Percentiles rank a stretch among this genome's conserved stretches.
Evolutionary conservation across 352 stramenopile species (phyloP).

Genomic region (Globisporangium paroecandrum): DNA sequence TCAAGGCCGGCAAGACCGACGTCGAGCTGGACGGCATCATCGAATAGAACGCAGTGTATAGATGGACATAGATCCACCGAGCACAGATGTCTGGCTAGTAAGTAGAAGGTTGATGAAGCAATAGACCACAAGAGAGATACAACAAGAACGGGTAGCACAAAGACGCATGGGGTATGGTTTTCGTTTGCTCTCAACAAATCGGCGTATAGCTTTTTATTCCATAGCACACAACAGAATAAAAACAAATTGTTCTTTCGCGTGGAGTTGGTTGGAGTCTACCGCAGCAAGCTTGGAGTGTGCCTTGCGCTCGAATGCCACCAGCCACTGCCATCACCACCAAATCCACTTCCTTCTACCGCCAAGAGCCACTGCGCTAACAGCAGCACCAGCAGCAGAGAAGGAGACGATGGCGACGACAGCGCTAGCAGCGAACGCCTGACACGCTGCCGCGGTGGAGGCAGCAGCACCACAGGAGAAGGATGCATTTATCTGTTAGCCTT

Average conservation of each 20-base stretch:
- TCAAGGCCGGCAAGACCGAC: slow-evolving; percentile 59
- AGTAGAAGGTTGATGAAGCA: not conserved
- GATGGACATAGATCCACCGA: not conserved
- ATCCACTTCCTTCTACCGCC: too few species aligned
- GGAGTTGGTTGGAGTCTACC: slow-evolving; percentile 22
- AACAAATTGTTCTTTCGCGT: slow-evolving; percentile 18
- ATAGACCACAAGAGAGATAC: not conserved
- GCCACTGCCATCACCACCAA: not conserved
- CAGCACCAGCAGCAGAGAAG: not conserved
- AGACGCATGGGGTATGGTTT: not conserved
- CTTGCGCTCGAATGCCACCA: not conserved
- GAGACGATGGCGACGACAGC: not conserved
- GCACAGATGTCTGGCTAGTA: not conserved
- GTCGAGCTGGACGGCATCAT: slow-evolving; percentile 67
- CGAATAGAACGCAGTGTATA: slow-evolving; percentile 22
- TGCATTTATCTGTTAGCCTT: slow-evolving; percentile 99
- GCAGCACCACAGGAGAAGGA: slow-evolving; percentile 11
- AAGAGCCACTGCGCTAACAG: slow-evolving; percentile 3
- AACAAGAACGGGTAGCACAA: slow-evolving; percentile 18
- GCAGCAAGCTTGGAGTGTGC: not conserved
- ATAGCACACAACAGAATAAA: slow-evolving; percentile 30
- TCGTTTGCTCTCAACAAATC: slow-evolving; percentile 82
- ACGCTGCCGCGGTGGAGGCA: not conserved
- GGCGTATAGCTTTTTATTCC: slow-evolving; percentile 71
- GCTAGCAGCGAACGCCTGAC: not conserved